These are phyloP conservation scores for Phaeosphaeriaceae sp. DNA, from an alignment of 2,329 filamentous ascomycete species.

Conservation along the genomic window DNA sequence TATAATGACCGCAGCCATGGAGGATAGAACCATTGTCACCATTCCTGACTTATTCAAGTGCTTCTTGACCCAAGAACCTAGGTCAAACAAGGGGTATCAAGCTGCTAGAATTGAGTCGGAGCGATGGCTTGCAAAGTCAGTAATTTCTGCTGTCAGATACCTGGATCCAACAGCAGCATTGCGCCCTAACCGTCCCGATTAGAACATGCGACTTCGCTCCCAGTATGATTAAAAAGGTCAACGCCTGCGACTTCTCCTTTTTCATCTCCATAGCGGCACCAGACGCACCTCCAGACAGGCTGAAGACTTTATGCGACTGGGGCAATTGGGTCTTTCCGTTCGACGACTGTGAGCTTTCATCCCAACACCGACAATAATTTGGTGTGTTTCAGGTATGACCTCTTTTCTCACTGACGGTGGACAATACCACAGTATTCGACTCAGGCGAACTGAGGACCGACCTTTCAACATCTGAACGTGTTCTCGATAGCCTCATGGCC, in stretches of 20 bases:
- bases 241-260: slow-evolving; percentile 6
- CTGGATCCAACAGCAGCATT: not conserved
- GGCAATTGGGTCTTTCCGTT: slow-evolving; percentile 5
- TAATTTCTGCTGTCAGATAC: not conserved
- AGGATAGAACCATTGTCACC: slow-evolving; percentile 3
- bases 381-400: not conserved
- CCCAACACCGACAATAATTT: not conserved
- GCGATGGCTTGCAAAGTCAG: slow-evolving; percentile 5
- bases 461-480: slow-evolving; percentile 2
- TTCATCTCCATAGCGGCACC: slow-evolving; percentile 6
- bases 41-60: slow-evolving; percentile 5
- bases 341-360: slow-evolving; percentile 3
- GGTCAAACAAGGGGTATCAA: slow-evolving; percentile 4
- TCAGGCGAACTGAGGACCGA: slow-evolving; percentile 2
- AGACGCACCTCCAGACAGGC: slow-evolving; percentile 2
- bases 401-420: slow-evolving; percentile 1
- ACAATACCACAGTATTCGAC: slow-evolving; percentile 2
- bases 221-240: slow-evolving; percentile 3
- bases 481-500: slow-evolving; percentile 5
- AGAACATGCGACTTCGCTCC: slow-evolving; percentile 2
- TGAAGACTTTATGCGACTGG: slow-evolving; percentile 7
- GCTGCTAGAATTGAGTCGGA: slow-evolving; percentile 2
- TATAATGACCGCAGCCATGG: not conserved
- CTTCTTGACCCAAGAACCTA: slow-evolving; percentile 2
- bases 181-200: not conserved